Base-by-base conservation (phyloP, 306 rosid species). In the Cicer chorassanicum region DNA sequence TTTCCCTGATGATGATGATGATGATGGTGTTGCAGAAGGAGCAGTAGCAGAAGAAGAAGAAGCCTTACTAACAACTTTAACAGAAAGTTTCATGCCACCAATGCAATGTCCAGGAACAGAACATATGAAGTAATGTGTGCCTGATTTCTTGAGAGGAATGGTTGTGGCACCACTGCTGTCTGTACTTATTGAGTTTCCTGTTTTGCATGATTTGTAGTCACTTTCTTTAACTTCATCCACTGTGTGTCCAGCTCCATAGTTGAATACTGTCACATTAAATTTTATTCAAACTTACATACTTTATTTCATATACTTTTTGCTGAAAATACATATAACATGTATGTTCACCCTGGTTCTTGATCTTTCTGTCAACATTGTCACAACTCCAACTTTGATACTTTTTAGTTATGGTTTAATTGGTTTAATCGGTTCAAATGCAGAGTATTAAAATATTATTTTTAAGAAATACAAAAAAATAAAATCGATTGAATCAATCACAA, bases 71-170 rank as follows among this genome's bases (percentile, higher is more conserved):
- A 29, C 36, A 60, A 60, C 76, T 53, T 78, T 85, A 4, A 90
- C 95, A 0, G 96, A 64, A 39, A 94, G 84, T 86, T 94, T 94
- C 99, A 94, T 94, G 86, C 99, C 98, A 62, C 81, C 88, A 0
- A 70, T 64, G 8, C 99, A 94, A 9, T 94, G 99, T 38, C 91
- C 92, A 16, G 73, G 72, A 42, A 38, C 12, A 4, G 84, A 76
- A 53, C 99, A 94, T 39, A 90, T 77, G 89, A 85, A 94, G 92
- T 92, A 86, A 64, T 86, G 99, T 2, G 87, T 74, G 24, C 99
- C 99, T 0, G 87, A 74, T 2, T 84, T 89, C 41, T 92, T 92
- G 16, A 94, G 93, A 7, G 84, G 5, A 74, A 94, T 75, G 70
- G 89, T 78, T 49, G 97, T 90, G 64, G 91, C 78, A 1, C 99